Evolutionary conservation across 805 yeast species (phyloP).

Genomic region (Wickerhamiella hasegawae): DNA sequence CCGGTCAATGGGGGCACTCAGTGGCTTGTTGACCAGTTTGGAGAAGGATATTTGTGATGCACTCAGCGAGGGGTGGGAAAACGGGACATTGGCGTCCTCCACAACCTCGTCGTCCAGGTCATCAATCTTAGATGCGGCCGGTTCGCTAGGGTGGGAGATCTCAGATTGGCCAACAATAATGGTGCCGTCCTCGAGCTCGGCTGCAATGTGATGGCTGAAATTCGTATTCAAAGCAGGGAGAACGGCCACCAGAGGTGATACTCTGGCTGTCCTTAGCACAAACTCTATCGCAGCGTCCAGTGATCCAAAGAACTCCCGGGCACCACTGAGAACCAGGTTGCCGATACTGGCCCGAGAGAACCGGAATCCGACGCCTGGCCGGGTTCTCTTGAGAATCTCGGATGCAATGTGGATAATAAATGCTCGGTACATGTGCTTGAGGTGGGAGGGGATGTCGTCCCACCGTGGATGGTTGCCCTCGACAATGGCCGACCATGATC

Average conservation of each 20-base stretch:
- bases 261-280: constrained; percentile 44
- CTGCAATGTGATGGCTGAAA: constrained; percentile 76
- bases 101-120: constrained; percentile 8
- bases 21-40: constrained; percentile 40
- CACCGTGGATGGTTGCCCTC: constrained; percentile 66
- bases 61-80: constrained; percentile 63
- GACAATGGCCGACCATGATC: constrained; percentile 63
- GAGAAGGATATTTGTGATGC: constrained; percentile 61
- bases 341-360: constrained; percentile 75
- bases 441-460: constrained; percentile 39
- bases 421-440: constrained; percentile 56
- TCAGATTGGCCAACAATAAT: constrained; percentile 83
- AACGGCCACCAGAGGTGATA: constrained; percentile 38
- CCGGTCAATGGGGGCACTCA: constrained; percentile 58
- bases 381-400: constrained; percentile 53
- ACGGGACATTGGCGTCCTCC: constrained; percentile 51
- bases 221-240: constrained; percentile 74
- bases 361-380: constrained; percentile 45
- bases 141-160: constrained; percentile 64
- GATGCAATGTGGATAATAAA: constrained; percentile 66
- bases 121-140: constrained; percentile 1
- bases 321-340: constrained; percentile 68
- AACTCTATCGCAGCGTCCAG: constrained; percentile 73
- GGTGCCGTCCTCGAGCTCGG: constrained; percentile 49
- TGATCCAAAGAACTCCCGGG: constrained; percentile 67